A percentile compares a stretch with the other conserved stretches of the same genome.
Evolutionary conservation across 116 monocot species (phyloP).

Genomic region (Cymodocea nodosa): DNA sequence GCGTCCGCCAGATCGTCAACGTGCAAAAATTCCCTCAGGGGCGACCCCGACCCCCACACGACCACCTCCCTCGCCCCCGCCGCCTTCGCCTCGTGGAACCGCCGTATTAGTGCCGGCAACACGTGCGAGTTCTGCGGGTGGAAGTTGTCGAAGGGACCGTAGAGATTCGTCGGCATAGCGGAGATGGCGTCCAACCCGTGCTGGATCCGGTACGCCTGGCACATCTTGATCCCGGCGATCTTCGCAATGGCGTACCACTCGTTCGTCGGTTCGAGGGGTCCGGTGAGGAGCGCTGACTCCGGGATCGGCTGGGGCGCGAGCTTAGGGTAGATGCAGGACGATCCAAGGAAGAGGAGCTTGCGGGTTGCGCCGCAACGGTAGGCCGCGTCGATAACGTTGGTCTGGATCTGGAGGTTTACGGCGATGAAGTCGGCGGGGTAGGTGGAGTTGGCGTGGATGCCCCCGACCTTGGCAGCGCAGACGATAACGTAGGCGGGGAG

Average conservation of each 20-base stretch:
- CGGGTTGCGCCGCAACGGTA: constrained; percentile 26
- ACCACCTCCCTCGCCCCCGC: constrained; percentile 40
- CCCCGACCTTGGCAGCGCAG: constrained; percentile 84
- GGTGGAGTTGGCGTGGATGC: constrained; percentile 75
- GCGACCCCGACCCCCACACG: constrained; percentile 85
- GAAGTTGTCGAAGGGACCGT: constrained; percentile 79
- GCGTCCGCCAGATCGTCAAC: constrained; percentile 80
- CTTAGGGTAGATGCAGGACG: constrained; percentile 91
- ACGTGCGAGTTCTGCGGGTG: constrained; percentile 92
- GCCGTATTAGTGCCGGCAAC: constrained; percentile 58
- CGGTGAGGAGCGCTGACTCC: constrained; percentile 63
- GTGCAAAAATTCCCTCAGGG: constrained; percentile 77
- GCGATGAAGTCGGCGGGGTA: constrained; percentile 88
- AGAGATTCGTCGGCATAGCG: constrained; percentile 96
- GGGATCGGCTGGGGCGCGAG: constrained; percentile 85
- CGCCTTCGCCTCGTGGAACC: constrained; percentile 80
- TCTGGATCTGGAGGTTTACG: constrained; percentile 89
- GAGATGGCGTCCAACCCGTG: constrained; percentile 61
- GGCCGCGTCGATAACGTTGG: constrained; percentile 77
- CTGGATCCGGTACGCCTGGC: constrained; percentile 77
- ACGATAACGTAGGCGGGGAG: constrained; percentile 55
- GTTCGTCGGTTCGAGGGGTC: constrained; percentile 78
- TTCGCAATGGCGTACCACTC: constrained; percentile 95
- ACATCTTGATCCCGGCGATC: constrained; percentile 94
- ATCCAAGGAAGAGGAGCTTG: constrained; percentile 81